A percentile compares a stretch with the other conserved stretches of the same genome.
Conservation (phyloP, 2,329 filamentous ascomycete genomes). For the Trichoderma breve region DNA sequence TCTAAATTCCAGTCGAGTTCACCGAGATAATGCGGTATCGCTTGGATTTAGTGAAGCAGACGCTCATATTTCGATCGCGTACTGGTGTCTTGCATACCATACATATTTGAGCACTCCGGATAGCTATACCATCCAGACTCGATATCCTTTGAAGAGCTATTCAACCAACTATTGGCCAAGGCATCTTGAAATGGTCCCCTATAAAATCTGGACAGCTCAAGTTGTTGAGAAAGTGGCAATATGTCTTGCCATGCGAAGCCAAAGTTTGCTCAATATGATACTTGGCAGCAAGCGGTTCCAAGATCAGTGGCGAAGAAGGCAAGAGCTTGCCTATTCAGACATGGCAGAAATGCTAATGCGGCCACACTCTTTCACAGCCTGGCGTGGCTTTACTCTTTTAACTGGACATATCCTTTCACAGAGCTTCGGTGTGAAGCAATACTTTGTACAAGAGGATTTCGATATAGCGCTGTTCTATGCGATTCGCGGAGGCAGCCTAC, state of each 20-base stretch:
- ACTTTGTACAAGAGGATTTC: background rate
- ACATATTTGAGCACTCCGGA: background rate
- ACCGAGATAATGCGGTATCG: background rate
- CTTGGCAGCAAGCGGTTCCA: background rate
- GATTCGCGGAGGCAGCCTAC: background rate
- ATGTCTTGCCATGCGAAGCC: background rate
- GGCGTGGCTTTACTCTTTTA: background rate
- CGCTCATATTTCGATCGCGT: slow-evolving; percentile 7
- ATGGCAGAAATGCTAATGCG: background rate
- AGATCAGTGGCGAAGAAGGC: background rate
- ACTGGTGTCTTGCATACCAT: slow-evolving; percentile 4
- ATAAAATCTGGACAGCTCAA: background rate
- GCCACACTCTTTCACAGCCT: background rate
- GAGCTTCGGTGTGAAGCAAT: background rate
- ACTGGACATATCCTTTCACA: background rate
- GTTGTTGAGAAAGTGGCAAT: background rate
- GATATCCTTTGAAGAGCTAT: background rate
- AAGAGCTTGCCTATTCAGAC: background rate
- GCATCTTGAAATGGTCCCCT: slow-evolving; percentile 2
- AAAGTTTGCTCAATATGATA: background rate
- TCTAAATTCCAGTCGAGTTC: background rate
- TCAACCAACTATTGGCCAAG: background rate
- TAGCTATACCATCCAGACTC: background rate
- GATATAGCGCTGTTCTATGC: background rate
- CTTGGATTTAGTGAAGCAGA: slow-evolving; percentile 1